A percentile compares a stretch with the other conserved stretches of the same genome.
phyloP scores from a whole-genome alignment of 2,329 filamentous ascomycete species.

The Colletotrichum cordylinicola region DNA sequence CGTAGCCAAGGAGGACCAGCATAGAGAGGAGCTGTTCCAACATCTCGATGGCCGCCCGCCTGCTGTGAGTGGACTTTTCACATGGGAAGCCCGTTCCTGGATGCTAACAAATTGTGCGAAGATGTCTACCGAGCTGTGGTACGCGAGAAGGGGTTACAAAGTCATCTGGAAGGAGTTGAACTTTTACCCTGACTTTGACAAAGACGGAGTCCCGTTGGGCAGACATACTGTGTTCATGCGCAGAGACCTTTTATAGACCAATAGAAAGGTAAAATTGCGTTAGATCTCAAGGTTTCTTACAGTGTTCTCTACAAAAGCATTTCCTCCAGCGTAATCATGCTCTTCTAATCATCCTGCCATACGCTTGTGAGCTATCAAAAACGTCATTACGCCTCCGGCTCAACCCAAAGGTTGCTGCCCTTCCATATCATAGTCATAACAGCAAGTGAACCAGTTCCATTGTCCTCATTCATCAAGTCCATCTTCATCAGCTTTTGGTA shows the following conservation, averaged over 20 bases:
- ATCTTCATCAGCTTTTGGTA: conserved; percentile 36
- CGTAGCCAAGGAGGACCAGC: conserved; percentile 26
- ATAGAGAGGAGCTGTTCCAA: not conserved
- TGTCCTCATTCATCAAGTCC: conserved; percentile 26
- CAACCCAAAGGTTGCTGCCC: conserved; percentile 7
- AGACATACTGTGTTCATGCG: conserved; percentile 8
- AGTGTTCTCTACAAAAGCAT: rapidly evolving
- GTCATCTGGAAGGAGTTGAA: conserved; percentile 25
- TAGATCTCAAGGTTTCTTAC: rapidly evolving
- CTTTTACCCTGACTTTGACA: conserved; percentile 19
- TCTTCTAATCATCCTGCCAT: not conserved
- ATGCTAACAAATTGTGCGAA: not conserved
- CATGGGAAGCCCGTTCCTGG: rapidly evolving
- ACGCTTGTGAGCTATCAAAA: not conserved
- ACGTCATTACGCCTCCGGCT: not conserved
- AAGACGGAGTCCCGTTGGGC: not conserved
- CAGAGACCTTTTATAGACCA: not conserved
- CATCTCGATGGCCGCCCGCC: not conserved
- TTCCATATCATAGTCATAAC: conserved; percentile 28
- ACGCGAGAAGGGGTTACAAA: conserved; percentile 30
- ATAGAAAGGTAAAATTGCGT: too few relatives aligned
- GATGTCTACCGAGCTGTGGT: conserved; percentile 35
- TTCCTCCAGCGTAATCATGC: not conserved
- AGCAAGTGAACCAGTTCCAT: conserved; percentile 7
- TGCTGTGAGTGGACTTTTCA: not conserved